Evolutionary conservation across 768 basidiomycete genomes (phyloP), one percentile per base, ranked within the genome.

Genomic region (Podaxis sp.): DNA sequence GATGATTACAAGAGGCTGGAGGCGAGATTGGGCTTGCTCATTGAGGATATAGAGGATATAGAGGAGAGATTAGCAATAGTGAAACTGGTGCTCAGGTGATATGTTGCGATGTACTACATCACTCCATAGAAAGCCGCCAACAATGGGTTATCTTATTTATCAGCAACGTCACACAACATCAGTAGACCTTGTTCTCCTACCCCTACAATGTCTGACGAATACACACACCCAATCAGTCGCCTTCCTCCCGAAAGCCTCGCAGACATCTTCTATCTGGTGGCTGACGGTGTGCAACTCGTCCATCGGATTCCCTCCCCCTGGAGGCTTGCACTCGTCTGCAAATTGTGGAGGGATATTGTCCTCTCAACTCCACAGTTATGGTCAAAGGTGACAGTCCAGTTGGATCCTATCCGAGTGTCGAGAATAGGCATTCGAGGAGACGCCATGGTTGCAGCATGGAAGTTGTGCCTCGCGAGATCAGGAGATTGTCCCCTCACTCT

Each of bases 181-280:
- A 48, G 21, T 25, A 11, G 23, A 27, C 47, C 23, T 21, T 27
- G 9, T 13, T 48, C 47, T 25, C 25, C 47, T 23, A 23, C 21
- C 25, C 4, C 47, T 7, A 48, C 25, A 2, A 48, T 48, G 47
- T 13, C 47, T 4, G 11, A 23, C 6, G 21, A 10, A 11, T 21
- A 23, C 1, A 1, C 47, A 27, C 21, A 6, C 47, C 36, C 35
- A 23, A 59, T 46, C 6, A 40, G 25, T 23, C 50, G 5, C n/a
- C 59, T 59, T 23, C 50, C 59, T 44, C 40, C 40, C 21, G 59
- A 59, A 23, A 53, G 4, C 11, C 40, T 59, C 18, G 51, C 11
- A 18, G 51, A 59, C n/a, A 47, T 59, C 11, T 53, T 59, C 10
- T n/a, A 27, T 27, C 25, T 42, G 1, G n/a, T 4, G 1, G 2